Evolutionary conservation across 2,329 filamentous ascomycete species (phyloP).

Genomic region (Coniella vitis): DNA sequence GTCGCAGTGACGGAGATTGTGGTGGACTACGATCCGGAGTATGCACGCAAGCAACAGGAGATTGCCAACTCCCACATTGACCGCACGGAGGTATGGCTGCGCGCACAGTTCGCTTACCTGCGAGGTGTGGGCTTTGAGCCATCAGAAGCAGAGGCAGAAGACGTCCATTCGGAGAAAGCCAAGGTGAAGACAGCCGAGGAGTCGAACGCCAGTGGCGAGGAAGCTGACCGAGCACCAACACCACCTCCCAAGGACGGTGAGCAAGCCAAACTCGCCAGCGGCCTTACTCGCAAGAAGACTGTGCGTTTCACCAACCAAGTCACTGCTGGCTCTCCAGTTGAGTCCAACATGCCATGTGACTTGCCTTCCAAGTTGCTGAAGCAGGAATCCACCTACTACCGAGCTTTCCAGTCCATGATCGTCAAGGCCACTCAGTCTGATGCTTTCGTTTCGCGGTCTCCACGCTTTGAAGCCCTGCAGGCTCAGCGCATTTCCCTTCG

Average conservation of each 20-base stretch:
- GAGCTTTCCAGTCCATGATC: conserved; percentile 72
- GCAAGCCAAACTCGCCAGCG: conserved; percentile 17
- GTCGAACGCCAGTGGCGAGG: conserved; percentile 18
- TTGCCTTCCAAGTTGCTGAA: conserved; percentile 46
- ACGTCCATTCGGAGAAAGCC: conserved; percentile 29
- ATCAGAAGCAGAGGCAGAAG: conserved; percentile 27
- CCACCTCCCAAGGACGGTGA: conserved; percentile 17
- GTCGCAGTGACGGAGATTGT: conserved; percentile 59
- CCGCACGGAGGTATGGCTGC: conserved; percentile 79
- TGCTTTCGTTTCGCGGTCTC: conserved; percentile 75
- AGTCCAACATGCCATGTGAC: conserved; percentile 33
- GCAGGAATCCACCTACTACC: conserved; percentile 76
- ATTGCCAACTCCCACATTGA: conserved; percentile 69
- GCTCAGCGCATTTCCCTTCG: conserved; percentile 69
- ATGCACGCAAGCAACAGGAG: conserved; percentile 65
- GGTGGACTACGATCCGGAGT: conserved; percentile 67
- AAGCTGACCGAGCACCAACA: conserved; percentile 24
- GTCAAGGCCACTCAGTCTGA: conserved; percentile 62
- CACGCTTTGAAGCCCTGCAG: conserved; percentile 84
- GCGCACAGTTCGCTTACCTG: conserved; percentile 73
- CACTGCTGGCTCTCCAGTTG: conserved; percentile 30
- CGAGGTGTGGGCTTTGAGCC: conserved; percentile 51
- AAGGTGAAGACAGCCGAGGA: conserved; percentile 5
- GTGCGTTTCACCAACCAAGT: conserved; percentile 64
- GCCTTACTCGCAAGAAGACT: conserved; percentile 53